Percentiles rank a stretch among this genome's conserved stretches.
phyloP scores from a whole-genome alignment of 129 eudicot genomes.

The Silybum marianum region DNA sequence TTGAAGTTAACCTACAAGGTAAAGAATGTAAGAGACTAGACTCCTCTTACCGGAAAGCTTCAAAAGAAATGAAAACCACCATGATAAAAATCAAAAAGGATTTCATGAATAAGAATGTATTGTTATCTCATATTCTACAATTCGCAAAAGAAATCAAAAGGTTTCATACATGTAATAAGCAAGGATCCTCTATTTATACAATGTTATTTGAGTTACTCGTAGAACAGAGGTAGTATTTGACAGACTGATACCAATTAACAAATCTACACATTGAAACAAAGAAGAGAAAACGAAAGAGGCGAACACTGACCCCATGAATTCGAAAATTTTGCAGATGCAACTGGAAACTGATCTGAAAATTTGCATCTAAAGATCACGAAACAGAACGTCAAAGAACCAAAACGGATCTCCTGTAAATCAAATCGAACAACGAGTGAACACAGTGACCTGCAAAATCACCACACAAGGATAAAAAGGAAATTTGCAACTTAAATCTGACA shows the following conservation, averaged over 20 bases:
- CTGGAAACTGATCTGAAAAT: slow-evolving; percentile 38
- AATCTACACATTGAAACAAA: slow-evolving; percentile 5
- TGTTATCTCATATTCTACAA: slow-evolving; percentile 9
- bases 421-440: slow-evolving; percentile 25
- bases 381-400: slow-evolving; percentile 23
- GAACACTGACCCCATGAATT: slow-evolving; percentile 45
- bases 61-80: not conserved
- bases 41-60: not conserved
- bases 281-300: slow-evolving; percentile 20
- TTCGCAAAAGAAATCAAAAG: slow-evolving; percentile 3
- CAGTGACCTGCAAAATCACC: slow-evolving; percentile 29
- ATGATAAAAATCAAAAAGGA: not conserved
- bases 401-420: slow-evolving; percentile 17
- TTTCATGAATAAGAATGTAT: not conserved
- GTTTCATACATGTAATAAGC: not conserved
- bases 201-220: not conserved
- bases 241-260: not conserved
- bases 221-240: slow-evolving; percentile 3
- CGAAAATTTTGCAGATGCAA: slow-evolving; percentile 31
- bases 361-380: slow-evolving; percentile 34
- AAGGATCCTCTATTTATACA: not conserved
- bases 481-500: slow-evolving; percentile 6
- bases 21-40: not conserved
- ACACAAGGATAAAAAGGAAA: not conserved
- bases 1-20: not conserved